These are phyloP conservation scores for Cercospora janseana DNA, from an alignment of 2,329 filamentous ascomycete species.

Conservation along the genomic window DNA sequence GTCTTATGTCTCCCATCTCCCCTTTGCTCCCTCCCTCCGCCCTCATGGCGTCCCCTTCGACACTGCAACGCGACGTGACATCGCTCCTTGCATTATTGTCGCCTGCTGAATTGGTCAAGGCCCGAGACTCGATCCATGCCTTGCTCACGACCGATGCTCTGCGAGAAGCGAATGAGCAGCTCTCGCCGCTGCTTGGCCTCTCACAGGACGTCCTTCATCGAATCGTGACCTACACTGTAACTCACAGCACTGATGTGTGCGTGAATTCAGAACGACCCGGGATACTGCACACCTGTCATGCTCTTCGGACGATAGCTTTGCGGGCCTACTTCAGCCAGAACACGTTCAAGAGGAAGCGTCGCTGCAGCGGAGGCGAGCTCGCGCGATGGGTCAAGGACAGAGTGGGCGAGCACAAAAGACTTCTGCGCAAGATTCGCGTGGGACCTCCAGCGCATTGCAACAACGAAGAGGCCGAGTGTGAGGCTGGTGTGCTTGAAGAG, in stretches of 20 bases:
- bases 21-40: neutral
- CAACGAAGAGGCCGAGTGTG: slow-evolving; percentile 13
- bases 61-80: slow-evolving; percentile 3
- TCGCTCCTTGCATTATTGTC: slow-evolving; percentile 11
- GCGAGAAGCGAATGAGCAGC: slow-evolving; percentile 17
- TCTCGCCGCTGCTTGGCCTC: slow-evolving; percentile 18
- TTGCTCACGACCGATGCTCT: slow-evolving; percentile 15
- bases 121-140: slow-evolving; percentile 15
- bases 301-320: slow-evolving; percentile 12
- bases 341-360: slow-evolving; percentile 20
- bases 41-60: slow-evolving; percentile 4
- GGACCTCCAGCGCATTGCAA: slow-evolving; percentile 18
- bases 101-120: slow-evolving; percentile 16
- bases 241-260: slow-evolving; percentile 8
- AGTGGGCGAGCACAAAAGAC: slow-evolving; percentile 16
- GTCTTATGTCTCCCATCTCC: slow-evolving; percentile 10
- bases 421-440: slow-evolving; percentile 11
- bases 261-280: slow-evolving; percentile 10
- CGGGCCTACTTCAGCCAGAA: slow-evolving; percentile 17
- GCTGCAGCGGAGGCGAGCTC: slow-evolving; percentile 11
- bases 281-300: slow-evolving; percentile 18
- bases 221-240: slow-evolving; percentile 14
- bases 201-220: slow-evolving; percentile 15
- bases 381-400: slow-evolving; percentile 18
- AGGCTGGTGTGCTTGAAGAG: slow-evolving; percentile 17